Conservation (phyloP, 2,329 filamentous ascomycete species). For the Alternaria dauci region DNA sequence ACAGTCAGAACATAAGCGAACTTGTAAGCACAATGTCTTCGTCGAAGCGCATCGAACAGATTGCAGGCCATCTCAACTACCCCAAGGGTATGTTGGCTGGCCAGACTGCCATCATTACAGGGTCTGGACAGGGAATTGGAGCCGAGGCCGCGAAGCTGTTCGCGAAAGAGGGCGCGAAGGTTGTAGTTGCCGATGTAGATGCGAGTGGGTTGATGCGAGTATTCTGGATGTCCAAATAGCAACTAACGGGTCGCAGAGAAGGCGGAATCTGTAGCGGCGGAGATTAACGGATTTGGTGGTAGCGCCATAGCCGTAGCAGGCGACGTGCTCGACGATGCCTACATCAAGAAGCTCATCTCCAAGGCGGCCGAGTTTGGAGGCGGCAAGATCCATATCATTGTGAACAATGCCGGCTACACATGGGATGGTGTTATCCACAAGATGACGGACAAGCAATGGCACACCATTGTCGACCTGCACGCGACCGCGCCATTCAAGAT, state of each 20-base stretch:
- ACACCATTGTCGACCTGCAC: conserved; percentile 85
- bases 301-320: conserved; percentile 77
- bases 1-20: not conserved
- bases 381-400: conserved; percentile 89
- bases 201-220: conserved; percentile 56
- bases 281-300: conserved; percentile 73
- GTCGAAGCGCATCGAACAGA: conserved; percentile 68
- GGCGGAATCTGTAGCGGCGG: conserved; percentile 70
- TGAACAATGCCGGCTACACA: conserved; percentile 92
- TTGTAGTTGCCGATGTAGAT: conserved; percentile 86
- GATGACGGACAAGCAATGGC: conserved; percentile 91
- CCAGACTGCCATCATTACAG: conserved; percentile 88
- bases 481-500: conserved; percentile 87
- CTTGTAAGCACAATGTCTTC: conserved; percentile 22
- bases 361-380: conserved; percentile 80
- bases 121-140: conserved; percentile 86
- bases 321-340: conserved; percentile 75
- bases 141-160: conserved; percentile 84
- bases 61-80: conserved; percentile 82
- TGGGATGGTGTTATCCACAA: conserved; percentile 95
- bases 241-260: conserved; percentile 64
- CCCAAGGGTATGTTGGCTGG: conserved; percentile 79
- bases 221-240: conserved; percentile 8
- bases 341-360: conserved; percentile 75
- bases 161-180: conserved; percentile 86